Evolutionary conservation across 2,329 filamentous ascomycete genomes (phyloP).

Genomic region (Juglanconis juglandina): DNA sequence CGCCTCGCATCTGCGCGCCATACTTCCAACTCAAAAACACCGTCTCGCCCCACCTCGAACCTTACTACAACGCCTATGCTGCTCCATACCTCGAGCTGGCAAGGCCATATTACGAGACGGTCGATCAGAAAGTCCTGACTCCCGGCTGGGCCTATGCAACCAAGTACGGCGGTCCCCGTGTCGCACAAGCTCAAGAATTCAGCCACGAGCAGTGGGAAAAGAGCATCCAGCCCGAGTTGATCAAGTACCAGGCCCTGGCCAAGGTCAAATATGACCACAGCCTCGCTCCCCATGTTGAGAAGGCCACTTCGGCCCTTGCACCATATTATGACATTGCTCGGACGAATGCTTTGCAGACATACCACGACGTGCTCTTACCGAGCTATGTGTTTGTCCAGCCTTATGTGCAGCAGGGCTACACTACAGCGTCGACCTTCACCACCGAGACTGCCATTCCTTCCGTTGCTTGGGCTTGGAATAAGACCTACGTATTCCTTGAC

Average conservation of each 20-base stretch:
- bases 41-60: slow-evolving; percentile 71
- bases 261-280: slow-evolving; percentile 65
- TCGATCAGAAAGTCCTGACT: slow-evolving; percentile 62
- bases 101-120: slow-evolving; percentile 68
- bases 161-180: slow-evolving; percentile 71
- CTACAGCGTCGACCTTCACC: slow-evolving; percentile 62
- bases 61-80: slow-evolving; percentile 82
- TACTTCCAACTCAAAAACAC: slow-evolving; percentile 66
- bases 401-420: slow-evolving; percentile 68
- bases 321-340: slow-evolving; percentile 72
- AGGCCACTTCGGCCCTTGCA: slow-evolving; percentile 51
- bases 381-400: slow-evolving; percentile 72
- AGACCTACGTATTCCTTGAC: slow-evolving; percentile 67
- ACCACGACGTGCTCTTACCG: slow-evolving; percentile 70
- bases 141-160: slow-evolving; percentile 66
- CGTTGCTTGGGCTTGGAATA: slow-evolving; percentile 66
- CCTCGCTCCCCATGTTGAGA: slow-evolving; percentile 71
- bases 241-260: slow-evolving; percentile 58
- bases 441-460: slow-evolving; percentile 70
- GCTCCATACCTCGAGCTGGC: slow-evolving; percentile 76
- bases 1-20: slow-evolving; percentile 76
- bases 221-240: slow-evolving; percentile 70
- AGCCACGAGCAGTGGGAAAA: slow-evolving; percentile 73
- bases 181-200: slow-evolving; percentile 65
- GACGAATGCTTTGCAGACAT: slow-evolving; percentile 63